Base-by-base conservation (phyloP, 2,329 filamentous ascomycete species). In the Paraphoma sp. region DNA sequence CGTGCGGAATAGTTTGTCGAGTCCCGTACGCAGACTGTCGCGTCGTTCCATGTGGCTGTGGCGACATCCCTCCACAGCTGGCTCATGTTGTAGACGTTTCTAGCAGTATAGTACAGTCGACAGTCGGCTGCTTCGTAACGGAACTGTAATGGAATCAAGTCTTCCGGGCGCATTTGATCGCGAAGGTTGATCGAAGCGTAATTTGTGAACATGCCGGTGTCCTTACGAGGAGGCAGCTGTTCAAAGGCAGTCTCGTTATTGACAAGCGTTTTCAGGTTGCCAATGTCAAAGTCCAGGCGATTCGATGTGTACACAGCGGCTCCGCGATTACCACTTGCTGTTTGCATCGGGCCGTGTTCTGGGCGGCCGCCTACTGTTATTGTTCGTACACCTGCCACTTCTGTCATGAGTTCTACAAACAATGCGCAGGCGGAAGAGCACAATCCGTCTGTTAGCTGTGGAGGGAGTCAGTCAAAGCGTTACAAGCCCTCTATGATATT, bases 401-500 rank as follows among this genome's bases (percentile, higher is more conserved):
- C 33, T 6, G 78, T 77, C 75, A 87, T 79, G 9, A 51, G 12
- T 42, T 84, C 80, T 16, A 77, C 73, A 61, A 87, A 83, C 18
- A 84, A 66, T n/a, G 83, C 79, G 66, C 86, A 88, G 3, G 85
- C 83, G 1, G 84, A 86, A 28, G 77, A 79, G 65, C 86, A 88
- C 38, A 72, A 69, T 18, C 85, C 85, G 59, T 87, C 83, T 12
- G 80, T 81, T 23, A 86, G 64, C 51, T 57, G 36, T n/a, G 52
- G 11, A 16, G 14, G 18, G 30, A 16, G 47, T 46, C 36, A 40
- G 16, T 42, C 40, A 30, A 38, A 30, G 2, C 1, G 11, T 0
- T 45, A 23, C 12, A n/a, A 10, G 10, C 4, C 18, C n/a, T 18
- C 18, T 12, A 28, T 28, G 12, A 12, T 23, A 33, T 51, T 56